Evolutionary conservation across 2,329 filamentous ascomycete genomes (phyloP), one percentile per base, ranked within the genome.

Genomic region (Drechslera avenae): DNA sequence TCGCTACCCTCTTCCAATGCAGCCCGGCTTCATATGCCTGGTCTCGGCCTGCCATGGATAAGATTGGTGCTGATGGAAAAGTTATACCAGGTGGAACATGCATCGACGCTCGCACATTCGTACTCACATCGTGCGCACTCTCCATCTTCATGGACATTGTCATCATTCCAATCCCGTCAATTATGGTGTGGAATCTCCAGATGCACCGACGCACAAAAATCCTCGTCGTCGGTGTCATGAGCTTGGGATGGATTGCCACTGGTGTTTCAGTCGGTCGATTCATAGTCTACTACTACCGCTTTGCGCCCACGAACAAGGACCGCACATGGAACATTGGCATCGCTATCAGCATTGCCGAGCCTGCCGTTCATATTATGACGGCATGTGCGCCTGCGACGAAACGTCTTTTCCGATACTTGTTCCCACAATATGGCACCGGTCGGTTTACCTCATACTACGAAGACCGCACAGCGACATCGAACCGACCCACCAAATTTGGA

Each of bases 371-470:
- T 41, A 81, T 84, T 55, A 72, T 81, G 35, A 81, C 79, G 0
- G 81, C 81, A 5, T 82, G 79, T 54, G 76, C 83, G 0, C 81
- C 81, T 0, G 81, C 81, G 0, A 68, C 83, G 32, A 74, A 79
- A 5, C 79, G 80, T 2, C 72, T 80, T 12, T 56, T 81, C 26
- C 68, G 71, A 3, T 59, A 63, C 31, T 40, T 73, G 7, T 59
- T 67, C 47, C 71, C 71, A 5, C 67, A 69, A 17, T 73, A 73
- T 49, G 59, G 64, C 3, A 58, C 61, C 1, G 49, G 56, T 9
- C 54, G 53, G 10, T 49, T 42, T 1, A 51, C 53, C 16, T 50
- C 57, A 1, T 53, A 59, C 39, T 58, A 62, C 42, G 47, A 54
- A 37, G 50, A 64, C 14, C 36, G 52, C 28, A 42, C 40, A 3